Percentiles rank a stretch among this genome's conserved stretches.
These are phyloP conservation scores for Tephrocybe sp. DNA, from an alignment of 768 basidiomycete genomes.

Conservation along the genomic window DNA sequence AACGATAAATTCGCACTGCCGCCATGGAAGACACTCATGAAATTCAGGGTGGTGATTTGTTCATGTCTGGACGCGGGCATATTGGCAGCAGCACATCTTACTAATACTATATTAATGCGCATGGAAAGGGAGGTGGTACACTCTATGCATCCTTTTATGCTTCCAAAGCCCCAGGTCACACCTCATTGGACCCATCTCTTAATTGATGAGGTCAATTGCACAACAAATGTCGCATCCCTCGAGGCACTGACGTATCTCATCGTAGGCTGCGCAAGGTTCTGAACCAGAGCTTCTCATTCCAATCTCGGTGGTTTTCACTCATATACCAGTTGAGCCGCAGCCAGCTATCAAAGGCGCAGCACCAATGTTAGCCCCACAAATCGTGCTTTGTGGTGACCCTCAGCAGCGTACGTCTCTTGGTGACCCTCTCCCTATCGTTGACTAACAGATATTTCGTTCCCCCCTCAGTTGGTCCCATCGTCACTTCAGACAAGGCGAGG, in stretches of 20 bases:
- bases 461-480: slow-evolving; percentile 46
- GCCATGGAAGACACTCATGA: slow-evolving; percentile 45
- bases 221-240: neutral
- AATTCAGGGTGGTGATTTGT: slow-evolving; percentile 45
- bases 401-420: slow-evolving; percentile 41
- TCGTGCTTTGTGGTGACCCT: slow-evolving; percentile 52
- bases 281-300: slow-evolving; percentile 52
- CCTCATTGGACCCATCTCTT: slow-evolving; percentile 56
- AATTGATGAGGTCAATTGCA: slow-evolving; percentile 43
- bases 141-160: slow-evolving; percentile 38
- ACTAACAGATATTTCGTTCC: neutral
- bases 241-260: neutral
- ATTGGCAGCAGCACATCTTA: slow-evolving; percentile 43
- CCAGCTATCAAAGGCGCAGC: slow-evolving; percentile 2
- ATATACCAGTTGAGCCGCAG: slow-evolving; percentile 13
- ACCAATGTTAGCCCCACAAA: slow-evolving; percentile 34
- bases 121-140: slow-evolving; percentile 39
- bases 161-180: slow-evolving; percentile 26
- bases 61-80: slow-evolving; percentile 49
- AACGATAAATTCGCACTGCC: slow-evolving; percentile 46
- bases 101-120: slow-evolving; percentile 37
- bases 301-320: slow-evolving; percentile 44
- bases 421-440: slow-evolving; percentile 4
- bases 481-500: slow-evolving; percentile 44
- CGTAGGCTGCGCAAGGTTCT: slow-evolving; percentile 51